Evolutionary conservation across 1,284 basidiomycete species (phyloP), one percentile per base, ranked within the genome.

Genomic region (Irpex sp.): DNA sequence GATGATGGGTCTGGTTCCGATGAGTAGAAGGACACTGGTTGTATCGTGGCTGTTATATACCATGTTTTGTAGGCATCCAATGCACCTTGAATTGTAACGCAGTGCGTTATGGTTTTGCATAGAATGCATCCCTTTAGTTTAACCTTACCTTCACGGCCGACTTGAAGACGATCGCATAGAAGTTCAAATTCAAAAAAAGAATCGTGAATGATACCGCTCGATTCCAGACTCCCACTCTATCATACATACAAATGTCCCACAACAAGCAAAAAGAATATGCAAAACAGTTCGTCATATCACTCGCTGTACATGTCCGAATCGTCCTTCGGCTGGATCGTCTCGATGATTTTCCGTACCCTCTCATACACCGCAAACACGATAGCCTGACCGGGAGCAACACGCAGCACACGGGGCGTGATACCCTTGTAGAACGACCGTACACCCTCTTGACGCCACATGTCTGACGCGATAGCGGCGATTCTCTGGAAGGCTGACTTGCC

Each of bases 381-480:
- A 4, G 93, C 93, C 76, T 96, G 92, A 1, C 96, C 96, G 8
- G 97, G 97, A 1, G 97, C 97, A 57, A 99, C 97, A 69, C 97
- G 89, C 68, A 98, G 82, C 49, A 99, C 96, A 62, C 97, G 86
- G 52, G 97, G 97, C 2, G 96, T 98, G 76, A 99, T 98, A 59
- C 97, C 94, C 79, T 96, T 96, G 81, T 97, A 98, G 78, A 98
- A 98, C 62, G 96, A 96, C 60, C 79, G 80, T 17, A 91, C 79
- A 40, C 96, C 97, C 78, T 99, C 97, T 72, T 89, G 85, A 65
- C 83, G 86, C 89, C 96, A 98, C 95, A 99, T 98, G 62, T 97
- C 95, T 21, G 78, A 76, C 40, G 94, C 89, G 66, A 99, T 97
- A 57, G 85, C 84, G 17, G 84, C 75, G 71, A 99, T 91, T 15